Percentiles rank a stretch among this genome's conserved stretches.
Evolutionary conservation across 768 basidiomycete species (phyloP).

Genomic region (Collybia mongolica): DNA sequence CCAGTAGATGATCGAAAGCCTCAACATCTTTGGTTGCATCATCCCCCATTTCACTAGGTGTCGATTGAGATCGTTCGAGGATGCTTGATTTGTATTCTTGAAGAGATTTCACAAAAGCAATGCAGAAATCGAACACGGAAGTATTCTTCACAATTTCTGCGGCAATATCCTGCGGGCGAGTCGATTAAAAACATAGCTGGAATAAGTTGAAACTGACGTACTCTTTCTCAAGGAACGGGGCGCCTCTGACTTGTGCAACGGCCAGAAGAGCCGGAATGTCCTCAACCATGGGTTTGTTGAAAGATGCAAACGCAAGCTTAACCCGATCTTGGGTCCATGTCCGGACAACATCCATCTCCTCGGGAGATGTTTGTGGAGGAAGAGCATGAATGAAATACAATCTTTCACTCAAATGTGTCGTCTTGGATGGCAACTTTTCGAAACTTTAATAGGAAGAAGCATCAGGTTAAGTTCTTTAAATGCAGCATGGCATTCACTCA

Average conservation of each 20-base stretch:
- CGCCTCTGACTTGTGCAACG: slow-evolving; percentile 15
- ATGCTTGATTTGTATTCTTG: slow-evolving; percentile 12
- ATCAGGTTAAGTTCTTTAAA: not conserved
- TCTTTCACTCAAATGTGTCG: slow-evolving; percentile 10
- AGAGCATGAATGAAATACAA: slow-evolving; percentile 19
- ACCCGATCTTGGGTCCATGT: slow-evolving; percentile 20
- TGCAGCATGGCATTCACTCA: slow-evolving; percentile 6
- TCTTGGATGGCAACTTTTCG: slow-evolving; percentile 15
- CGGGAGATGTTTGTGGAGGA: slow-evolving; percentile 8
- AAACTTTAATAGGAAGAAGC: slow-evolving; percentile 14
- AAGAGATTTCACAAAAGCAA: slow-evolving; percentile 22
- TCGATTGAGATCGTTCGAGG: slow-evolving; percentile 4
- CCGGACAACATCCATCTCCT: slow-evolving; percentile 9
- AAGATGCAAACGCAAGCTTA: slow-evolving; percentile 17
- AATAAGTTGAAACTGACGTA: slow-evolving; percentile 11
- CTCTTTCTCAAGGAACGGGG: slow-evolving; percentile 17
- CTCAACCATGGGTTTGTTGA: slow-evolving; percentile 9
- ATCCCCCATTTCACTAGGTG: not conserved
- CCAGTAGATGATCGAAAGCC: slow-evolving; percentile 14
- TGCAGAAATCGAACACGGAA: slow-evolving; percentile 19
- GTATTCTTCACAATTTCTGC: slow-evolving; percentile 16
- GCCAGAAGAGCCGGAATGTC: slow-evolving; percentile 24
- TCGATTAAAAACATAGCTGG: not conserved
- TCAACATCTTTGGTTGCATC: not conserved
- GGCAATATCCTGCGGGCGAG: slow-evolving; percentile 19